Conservation (phyloP, 495 filamentous ascomycete species). For the Amorphotheca resinae region DNA sequence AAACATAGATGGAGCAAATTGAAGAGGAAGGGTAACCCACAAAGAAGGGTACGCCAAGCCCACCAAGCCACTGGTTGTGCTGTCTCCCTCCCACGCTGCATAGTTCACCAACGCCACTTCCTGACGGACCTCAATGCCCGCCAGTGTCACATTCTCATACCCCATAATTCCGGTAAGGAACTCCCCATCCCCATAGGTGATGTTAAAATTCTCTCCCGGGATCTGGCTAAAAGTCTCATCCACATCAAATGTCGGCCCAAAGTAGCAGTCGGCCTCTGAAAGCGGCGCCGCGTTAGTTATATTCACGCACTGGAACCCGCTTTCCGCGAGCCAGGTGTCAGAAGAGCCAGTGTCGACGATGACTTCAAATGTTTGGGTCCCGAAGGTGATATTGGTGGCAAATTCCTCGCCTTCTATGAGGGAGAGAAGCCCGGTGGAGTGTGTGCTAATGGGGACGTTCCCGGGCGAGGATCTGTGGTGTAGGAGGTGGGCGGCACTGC, state of each 20-base stretch:
- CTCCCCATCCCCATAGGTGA: conserved; percentile 48
- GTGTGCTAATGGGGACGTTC: neutral
- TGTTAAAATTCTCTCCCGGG: conserved; percentile 39
- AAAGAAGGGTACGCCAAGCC: conserved; percentile 45
- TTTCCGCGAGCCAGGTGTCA: conserved; percentile 45
- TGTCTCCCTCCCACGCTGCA: conserved; percentile 37
- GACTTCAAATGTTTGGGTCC: conserved; percentile 31
- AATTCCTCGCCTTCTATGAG: conserved; percentile 11
- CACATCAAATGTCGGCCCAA: conserved; percentile 29
- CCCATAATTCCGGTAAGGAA: conserved; percentile 43
- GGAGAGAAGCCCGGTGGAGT: conserved; percentile 7
- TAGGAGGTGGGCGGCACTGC: conserved; percentile 4
- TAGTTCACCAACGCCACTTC: conserved; percentile 38
- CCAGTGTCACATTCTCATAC: conserved; percentile 42
- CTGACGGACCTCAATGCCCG: conserved; percentile 42
- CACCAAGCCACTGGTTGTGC: conserved; percentile 40
- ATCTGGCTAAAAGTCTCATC: conserved; percentile 30
- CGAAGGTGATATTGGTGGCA: conserved; percentile 23
- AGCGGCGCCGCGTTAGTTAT: conserved; percentile 7
- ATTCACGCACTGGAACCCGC: conserved; percentile 35
- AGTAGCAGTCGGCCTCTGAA: conserved; percentile 30
- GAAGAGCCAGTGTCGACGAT: conserved; percentile 50
- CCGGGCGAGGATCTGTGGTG: neutral
- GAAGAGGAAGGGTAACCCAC: conserved; percentile 4
- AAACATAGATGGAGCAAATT: too few relatives aligned